Percentiles rank a stretch among this genome's conserved stretches.
Conservation (phyloP, 1,284 basidiomycete genomes). For the Fomitopsis palustris region DNA sequence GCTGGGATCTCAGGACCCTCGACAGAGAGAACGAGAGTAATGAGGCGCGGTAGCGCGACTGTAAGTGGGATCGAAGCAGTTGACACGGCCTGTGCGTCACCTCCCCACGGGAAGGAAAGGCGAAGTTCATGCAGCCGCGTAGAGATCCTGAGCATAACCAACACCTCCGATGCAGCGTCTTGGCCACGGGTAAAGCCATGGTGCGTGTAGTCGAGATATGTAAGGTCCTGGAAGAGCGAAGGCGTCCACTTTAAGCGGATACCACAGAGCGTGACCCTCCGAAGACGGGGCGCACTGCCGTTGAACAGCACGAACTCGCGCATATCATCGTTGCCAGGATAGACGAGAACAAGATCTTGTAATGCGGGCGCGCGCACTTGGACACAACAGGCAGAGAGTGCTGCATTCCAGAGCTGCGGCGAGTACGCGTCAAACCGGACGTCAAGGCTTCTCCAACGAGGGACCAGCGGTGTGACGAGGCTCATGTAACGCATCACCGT, state of each 20-base stretch:
- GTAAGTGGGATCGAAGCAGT: constrained; percentile 15
- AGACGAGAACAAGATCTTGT: constrained; percentile 53
- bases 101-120: constrained; percentile 22
- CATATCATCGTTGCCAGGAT: constrained; percentile 61
- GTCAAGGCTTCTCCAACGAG: constrained; percentile 56
- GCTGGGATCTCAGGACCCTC: constrained; percentile 26
- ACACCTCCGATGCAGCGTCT: constrained; percentile 27
- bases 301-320: constrained; percentile 63
- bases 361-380: constrained; percentile 41
- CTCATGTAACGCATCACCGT: constrained; percentile 59
- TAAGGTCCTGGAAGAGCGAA: constrained; percentile 55
- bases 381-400: constrained; percentile 48
- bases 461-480: constrained; percentile 45
- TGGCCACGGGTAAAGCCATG: constrained; percentile 33
- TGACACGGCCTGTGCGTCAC: constrained; percentile 7
- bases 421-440: constrained; percentile 52
- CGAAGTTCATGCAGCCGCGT: constrained; percentile 20
- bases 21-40: constrained; percentile 19
- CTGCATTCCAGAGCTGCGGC: constrained; percentile 63
- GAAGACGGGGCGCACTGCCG: constrained; percentile 54
- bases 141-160: constrained; percentile 31
- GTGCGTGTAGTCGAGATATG: constrained; percentile 51
- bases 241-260: constrained; percentile 59
- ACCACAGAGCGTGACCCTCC: constrained; percentile 53
- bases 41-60: constrained; percentile 19